Evolutionary conservation across 768 basidiomycete species (phyloP).

Genomic region (Boletus insuetus): DNA sequence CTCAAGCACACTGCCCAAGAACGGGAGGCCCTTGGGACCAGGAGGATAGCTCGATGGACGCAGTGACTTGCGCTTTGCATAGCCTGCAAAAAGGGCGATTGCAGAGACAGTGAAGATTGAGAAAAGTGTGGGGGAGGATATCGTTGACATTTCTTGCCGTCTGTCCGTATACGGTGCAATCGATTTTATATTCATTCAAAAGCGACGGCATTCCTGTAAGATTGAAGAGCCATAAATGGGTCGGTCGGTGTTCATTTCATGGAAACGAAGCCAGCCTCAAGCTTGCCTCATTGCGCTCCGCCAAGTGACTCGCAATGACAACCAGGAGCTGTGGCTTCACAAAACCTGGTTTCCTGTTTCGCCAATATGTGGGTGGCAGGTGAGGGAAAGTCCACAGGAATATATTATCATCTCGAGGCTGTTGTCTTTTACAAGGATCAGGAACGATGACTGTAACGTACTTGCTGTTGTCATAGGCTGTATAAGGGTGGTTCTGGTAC

Average conservation of each 20-base stretch:
- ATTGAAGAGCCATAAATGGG: constrained; percentile 4
- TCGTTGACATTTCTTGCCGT: constrained; percentile 1
- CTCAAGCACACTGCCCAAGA: constrained; percentile 28
- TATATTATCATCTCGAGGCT: too few relatives aligned
- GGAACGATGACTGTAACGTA: background rate
- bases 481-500: background rate
- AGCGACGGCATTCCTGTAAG: background rate
- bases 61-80: constrained; percentile 11
- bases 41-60: constrained; percentile 21
- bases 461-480: background rate
- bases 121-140: constrained; percentile 8
- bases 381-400: background rate
- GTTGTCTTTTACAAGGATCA: background rate
- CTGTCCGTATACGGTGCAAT: background rate
- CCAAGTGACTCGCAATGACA: background rate
- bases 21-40: constrained; percentile 31
- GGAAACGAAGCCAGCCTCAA: background rate
- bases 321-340: background rate
- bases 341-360: background rate
- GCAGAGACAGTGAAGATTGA: constrained; percentile 2
- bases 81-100: constrained; percentile 7
- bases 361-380: background rate
- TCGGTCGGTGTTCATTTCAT: constrained; percentile 7
- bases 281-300: background rate
- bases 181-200: constrained; percentile 16